Evolutionary conservation across 2,329 filamentous ascomycete genomes (phyloP), one percentile per base, ranked within the genome.

Genomic region (Trichoderma afroharzianum): DNA sequence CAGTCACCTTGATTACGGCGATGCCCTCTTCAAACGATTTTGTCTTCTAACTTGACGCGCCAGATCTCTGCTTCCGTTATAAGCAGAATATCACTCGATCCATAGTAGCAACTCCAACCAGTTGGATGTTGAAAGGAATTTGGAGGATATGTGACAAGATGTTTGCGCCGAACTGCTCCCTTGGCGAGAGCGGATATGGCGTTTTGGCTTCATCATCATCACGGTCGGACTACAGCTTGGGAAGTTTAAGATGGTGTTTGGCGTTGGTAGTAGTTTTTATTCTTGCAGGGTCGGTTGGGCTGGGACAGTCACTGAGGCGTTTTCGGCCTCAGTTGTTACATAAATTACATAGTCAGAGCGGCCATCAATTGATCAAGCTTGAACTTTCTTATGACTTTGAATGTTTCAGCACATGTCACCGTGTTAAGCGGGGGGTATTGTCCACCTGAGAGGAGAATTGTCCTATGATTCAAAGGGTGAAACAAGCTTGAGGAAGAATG

Each of bases 31-130:
- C n/a, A 32, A 36, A 39, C 68, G 50, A 71, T 57, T 63, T 50
- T 11, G 9, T 63, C 36, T 66, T 67, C 70, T 71, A 71, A 71
- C 70, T 39, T 67, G 26, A 67, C 24, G 43, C 59, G 47, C 57
- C 67, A 72, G 68, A 62, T 53, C 57, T 43, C 59, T 58, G 67
- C 71, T 72, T 70, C 33, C 32, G 39, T 12, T 8, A 18, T 43
- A 30, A 28, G 71, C 67, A 50, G 71, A 55, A 55, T 33, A 68
- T 61, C 39, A 61, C 53, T 33, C 57, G 43, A 43, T 71, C 47
- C 61, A 71, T 50, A 47, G 53, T 36, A 71, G 28, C 68, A 36
- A 55, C 50, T 24, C 24, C 61, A 59, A 9, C 18, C 6, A 66
- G 9, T 63, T 66, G 59, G 58, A 43, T 63, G 59, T 57, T 63